Base-by-base conservation (phyloP, 345 rosid species). In the Arabidopsis arenosa region DNA sequence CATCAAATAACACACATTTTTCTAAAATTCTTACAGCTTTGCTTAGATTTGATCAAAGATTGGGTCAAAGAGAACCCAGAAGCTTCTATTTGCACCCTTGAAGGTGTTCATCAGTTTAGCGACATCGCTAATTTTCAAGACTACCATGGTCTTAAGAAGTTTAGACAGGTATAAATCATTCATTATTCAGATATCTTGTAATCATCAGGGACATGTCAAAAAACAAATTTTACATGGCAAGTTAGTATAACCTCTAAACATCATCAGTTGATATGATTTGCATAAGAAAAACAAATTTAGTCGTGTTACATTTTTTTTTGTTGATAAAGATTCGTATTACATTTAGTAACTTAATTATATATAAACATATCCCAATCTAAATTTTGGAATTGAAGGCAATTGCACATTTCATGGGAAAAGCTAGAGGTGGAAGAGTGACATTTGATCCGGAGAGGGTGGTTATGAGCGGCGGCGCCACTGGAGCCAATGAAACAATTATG, bases 391-490 rank as follows among this genome's bases (percentile, higher is more conserved):
- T 57, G 59, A 80, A 92, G 91, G 97, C 88, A 4, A 82, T 89
- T 53, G 98, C 97, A 2, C 82, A 88, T 65, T 88, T 93, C 43
- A 93, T 93, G 98, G 89, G 82, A 23, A 89, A 64, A 72, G 86
- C 77, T 18, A 82, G 96, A 84, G 90, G 90, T 2, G 85, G 80
- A 7, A 82, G 79, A 75, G 89, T 76, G 8, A 81, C 47, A 56
- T 91, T 89, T 61, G 91, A 93, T 55, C 91, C 93, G 0, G 83
- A 85, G 10, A 86, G 97, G 13, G 39, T 91, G 9, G 96, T 91
- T 9, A 89, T 93, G 98, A 75, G 87, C 40, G 98, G 97, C 10
- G 97, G 96, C 28, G 97, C 97, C 14, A 93, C 98, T 52, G 97
- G 96, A 39, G 98, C 98, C 0, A 85, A 81, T 55, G 98, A 93